These are phyloP conservation scores for Telopea speciosissima DNA, from an alignment of 177 flowering plant genomes.

Conservation along the genomic window DNA sequence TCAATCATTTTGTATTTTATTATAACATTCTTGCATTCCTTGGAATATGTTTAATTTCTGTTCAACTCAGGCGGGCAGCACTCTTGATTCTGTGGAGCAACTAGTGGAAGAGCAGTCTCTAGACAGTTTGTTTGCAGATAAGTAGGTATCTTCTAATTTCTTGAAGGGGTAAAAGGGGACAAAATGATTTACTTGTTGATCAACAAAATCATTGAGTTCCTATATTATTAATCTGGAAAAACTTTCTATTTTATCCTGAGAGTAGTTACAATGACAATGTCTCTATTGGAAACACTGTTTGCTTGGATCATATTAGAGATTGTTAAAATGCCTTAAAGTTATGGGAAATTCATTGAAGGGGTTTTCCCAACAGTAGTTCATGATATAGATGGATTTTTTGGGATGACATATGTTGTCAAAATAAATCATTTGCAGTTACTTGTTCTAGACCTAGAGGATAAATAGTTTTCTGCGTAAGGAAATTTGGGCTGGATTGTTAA, in stretches of 20 bases:
- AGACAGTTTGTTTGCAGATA: slow-evolving; percentile 41
- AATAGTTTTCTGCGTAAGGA: not conserved
- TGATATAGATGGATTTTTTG: not conserved
- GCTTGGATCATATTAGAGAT: not conserved
- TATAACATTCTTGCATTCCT: not conserved
- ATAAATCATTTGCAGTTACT: not conserved
- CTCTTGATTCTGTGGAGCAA: slow-evolving; percentile 61
- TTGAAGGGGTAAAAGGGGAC: not conserved
- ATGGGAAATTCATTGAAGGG: not conserved
- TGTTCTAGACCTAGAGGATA: not conserved
- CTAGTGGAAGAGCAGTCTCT: slow-evolving; percentile 54
- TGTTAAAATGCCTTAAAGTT: not conserved
- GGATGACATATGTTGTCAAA: not conserved
- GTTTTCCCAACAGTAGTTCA: not conserved
- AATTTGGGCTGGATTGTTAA: not conserved
- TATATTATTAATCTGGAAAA: not conserved
- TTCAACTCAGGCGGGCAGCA: slow-evolving; percentile 42
- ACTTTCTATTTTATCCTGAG: not conserved
- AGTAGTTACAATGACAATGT: not conserved
- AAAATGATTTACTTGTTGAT: not conserved
- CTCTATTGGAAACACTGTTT: not conserved
- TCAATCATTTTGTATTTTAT: not conserved
- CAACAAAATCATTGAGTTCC: not conserved
- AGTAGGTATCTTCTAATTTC: slow-evolving; percentile 34
- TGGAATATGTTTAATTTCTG: slow-evolving; percentile 1